Conservation (phyloP, 176 grass and related monocot species). For the Rhynchospora pubera region DNA sequence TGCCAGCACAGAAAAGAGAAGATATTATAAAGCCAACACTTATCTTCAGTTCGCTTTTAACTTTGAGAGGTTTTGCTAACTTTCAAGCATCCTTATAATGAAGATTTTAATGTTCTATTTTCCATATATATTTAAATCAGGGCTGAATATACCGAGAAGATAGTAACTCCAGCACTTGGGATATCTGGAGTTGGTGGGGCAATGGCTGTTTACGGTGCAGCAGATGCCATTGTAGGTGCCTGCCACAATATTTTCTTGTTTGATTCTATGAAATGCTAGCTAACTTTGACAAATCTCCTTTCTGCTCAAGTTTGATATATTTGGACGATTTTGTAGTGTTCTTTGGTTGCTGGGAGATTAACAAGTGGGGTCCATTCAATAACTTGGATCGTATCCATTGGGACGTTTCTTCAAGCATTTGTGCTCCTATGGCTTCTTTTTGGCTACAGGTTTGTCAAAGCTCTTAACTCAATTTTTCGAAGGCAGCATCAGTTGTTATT, state of each 20-base stretch:
- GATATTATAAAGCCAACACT: not conserved
- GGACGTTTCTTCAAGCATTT: conserved; percentile 72
- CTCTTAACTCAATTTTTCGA: not conserved
- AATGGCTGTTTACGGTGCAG: conserved; percentile 91
- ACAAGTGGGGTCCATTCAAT: conserved; percentile 68
- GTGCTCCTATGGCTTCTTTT: conserved; percentile 90
- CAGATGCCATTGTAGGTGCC: conserved; percentile 82
- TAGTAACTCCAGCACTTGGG: conserved; percentile 92
- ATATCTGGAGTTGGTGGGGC: conserved; percentile 89
- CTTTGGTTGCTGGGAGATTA: conserved; percentile 71
- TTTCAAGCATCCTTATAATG: not conserved
- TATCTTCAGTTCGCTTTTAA: not conserved
- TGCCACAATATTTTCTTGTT: conserved; percentile 6
- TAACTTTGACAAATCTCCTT: not conserved
- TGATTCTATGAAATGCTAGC: not conserved
- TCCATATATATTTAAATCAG: conserved; percentile 28
- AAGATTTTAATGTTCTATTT: conserved; percentile 15
- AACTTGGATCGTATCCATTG: conserved; percentile 64
- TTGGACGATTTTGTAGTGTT: conserved; percentile 45
- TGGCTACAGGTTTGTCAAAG: conserved; percentile 53
- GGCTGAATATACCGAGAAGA: conserved; percentile 89
- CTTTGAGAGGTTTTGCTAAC: not conserved
- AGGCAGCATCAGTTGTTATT: not conserved
- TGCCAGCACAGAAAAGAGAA: not conserved
- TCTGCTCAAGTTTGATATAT: not conserved